These are phyloP conservation scores for Jatropha podagrica DNA, from an alignment of 441 rosid species.

Conservation along the genomic window DNA sequence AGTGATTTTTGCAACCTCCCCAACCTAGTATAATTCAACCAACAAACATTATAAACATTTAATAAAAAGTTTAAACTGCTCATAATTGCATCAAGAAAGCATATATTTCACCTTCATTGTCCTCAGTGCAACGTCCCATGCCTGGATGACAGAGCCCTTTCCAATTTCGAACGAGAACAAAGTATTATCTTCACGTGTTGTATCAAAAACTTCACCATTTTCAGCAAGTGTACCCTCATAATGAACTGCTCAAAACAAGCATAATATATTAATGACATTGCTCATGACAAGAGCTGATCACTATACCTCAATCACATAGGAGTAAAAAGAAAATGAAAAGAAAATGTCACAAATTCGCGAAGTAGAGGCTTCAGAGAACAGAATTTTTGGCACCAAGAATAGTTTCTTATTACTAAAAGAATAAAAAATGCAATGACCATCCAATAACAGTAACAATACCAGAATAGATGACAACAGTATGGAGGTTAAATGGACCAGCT, in stretches of 20 bases:
- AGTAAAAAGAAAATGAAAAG: neutral
- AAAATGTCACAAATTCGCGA: neutral
- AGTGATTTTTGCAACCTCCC: conserved; percentile 86
- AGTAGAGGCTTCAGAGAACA: neutral
- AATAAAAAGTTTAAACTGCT: neutral
- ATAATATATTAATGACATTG: neutral
- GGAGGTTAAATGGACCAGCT: neutral
- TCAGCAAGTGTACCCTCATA: conserved; percentile 86
- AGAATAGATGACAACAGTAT: neutral
- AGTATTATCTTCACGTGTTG: conserved; percentile 83
- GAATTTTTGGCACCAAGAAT: neutral
- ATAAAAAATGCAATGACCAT: neutral
- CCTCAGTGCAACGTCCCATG: conserved; percentile 84
- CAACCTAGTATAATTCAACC: conserved; percentile 51
- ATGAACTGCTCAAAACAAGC: conserved; percentile 52
- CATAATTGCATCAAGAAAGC: neutral
- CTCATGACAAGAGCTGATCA: neutral
- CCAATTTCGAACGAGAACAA: conserved; percentile 90
- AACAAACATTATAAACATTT: neutral
- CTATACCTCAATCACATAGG: neutral
- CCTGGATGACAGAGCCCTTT: conserved; percentile 73
- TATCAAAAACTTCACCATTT: conserved; percentile 83
- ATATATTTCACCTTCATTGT: conserved; percentile 76
- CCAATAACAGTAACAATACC: neutral
- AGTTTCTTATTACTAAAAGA: neutral